These are phyloP conservation scores for Arabidopsis arenosa DNA, from an alignment of 345 rosid species.

Conservation along the genomic window DNA sequence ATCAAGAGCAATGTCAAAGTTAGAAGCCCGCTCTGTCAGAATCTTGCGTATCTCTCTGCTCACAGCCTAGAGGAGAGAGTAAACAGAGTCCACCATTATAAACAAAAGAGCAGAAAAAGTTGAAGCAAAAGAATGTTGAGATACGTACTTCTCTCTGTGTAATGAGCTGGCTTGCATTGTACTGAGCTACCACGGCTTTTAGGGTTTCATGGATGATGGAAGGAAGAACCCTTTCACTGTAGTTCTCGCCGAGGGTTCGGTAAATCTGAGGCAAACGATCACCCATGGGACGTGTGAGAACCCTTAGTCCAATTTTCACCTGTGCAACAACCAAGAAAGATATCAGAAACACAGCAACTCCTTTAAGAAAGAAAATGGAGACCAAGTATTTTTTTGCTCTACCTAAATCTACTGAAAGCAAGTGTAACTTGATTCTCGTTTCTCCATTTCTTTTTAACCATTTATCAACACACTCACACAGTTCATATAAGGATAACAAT, in stretches of 20 bases:
- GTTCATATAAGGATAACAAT: neutral
- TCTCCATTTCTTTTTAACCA: neutral
- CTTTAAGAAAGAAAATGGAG: neutral
- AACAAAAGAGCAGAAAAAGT: neutral
- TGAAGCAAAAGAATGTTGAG: neutral
- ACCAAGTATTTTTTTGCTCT: neutral
- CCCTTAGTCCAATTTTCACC: constrained; percentile 96
- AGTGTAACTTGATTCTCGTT: neutral
- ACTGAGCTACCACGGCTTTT: constrained; percentile 94
- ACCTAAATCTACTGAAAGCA: neutral
- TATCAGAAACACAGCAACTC: neutral
- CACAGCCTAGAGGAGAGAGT: constrained; percentile 40
- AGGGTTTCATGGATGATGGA: constrained; percentile 92
- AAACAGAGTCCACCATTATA: neutral
- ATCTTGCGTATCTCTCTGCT: constrained; percentile 89
- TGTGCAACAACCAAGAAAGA: constrained; percentile 40
- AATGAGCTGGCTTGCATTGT: constrained; percentile 94
- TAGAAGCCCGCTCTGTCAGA: constrained; percentile 77
- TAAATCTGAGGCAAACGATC: constrained; percentile 77
- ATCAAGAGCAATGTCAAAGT: constrained; percentile 71
- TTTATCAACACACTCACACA: neutral
- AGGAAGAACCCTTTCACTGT: constrained; percentile 85
- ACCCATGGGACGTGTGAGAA: constrained; percentile 85
- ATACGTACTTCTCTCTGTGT: constrained; percentile 85
- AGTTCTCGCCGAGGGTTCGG: constrained; percentile 82